Conservation (phyloP, 805 yeast genomes). For the Lipomyces chichibuensis region DNA sequence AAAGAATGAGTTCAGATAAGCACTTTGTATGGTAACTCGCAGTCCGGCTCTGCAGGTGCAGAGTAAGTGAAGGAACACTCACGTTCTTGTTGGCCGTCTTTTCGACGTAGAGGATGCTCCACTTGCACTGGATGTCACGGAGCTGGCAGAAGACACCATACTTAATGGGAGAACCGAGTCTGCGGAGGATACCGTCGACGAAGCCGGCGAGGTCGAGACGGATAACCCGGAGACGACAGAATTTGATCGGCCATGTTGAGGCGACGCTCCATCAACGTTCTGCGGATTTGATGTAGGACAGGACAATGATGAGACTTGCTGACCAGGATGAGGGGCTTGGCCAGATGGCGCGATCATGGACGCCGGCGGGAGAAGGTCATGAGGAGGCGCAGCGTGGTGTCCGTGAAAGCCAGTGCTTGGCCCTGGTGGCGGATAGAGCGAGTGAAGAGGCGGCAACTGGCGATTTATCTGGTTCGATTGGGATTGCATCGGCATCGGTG, state of each 20-base stretch:
- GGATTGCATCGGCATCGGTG: conserved; percentile 2
- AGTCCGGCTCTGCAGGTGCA: neutral
- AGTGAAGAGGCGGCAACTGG: conserved; percentile 20
- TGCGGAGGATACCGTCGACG: conserved; percentile 9
- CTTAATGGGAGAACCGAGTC: neutral
- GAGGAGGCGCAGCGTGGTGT: conserved; percentile 11
- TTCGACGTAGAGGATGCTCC: conserved; percentile 20
- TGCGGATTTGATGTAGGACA: conserved; percentile 8
- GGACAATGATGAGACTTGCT: neutral
- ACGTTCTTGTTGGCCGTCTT: conserved; percentile 27
- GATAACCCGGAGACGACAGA: neutral
- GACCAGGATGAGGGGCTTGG: conserved; percentile 14
- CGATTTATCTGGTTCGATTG: neutral
- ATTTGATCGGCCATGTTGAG: conserved; percentile 7
- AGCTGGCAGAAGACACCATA: neutral
- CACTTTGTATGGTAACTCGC: neutral
- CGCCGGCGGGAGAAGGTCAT: conserved; percentile 14
- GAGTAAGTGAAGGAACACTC: conserved; percentile 6
- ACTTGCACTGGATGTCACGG: neutral
- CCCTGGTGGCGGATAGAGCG: conserved; percentile 14
- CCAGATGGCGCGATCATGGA: conserved; percentile 5
- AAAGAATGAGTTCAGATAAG: neutral
- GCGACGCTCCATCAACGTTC: neutral
- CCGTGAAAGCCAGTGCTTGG: conserved; percentile 1
- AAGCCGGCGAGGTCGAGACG: conserved; percentile 11